Evolutionary conservation across 768 basidiomycete species (phyloP).

Genomic region (Polyporus arcularius): DNA sequence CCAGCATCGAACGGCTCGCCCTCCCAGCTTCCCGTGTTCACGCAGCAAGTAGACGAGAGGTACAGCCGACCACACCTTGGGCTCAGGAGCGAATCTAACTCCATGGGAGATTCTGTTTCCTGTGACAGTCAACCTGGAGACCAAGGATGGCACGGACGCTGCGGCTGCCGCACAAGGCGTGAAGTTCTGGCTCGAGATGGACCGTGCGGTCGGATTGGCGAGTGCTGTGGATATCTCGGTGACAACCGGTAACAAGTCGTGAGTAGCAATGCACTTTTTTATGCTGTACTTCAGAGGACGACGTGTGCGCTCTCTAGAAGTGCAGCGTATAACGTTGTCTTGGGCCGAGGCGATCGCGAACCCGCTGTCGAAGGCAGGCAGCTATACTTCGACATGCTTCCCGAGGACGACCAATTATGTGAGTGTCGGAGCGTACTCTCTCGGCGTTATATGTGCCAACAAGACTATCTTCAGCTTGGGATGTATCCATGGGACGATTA

Average conservation of each 20-base stretch:
- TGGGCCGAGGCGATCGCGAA: background rate
- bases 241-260: background rate
- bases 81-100: background rate
- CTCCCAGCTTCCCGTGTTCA: slow-evolving; percentile 65
- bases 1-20: slow-evolving; percentile 81
- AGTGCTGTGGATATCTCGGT: slow-evolving; percentile 11
- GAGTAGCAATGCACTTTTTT: background rate
- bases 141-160: background rate
- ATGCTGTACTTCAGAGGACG: background rate
- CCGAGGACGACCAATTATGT: background rate
- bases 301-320: background rate
- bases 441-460: background rate
- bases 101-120: slow-evolving; percentile 33
- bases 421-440: background rate
- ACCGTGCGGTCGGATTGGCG: background rate
- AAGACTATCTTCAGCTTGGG: background rate
- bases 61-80: slow-evolving; percentile 1
- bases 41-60: slow-evolving; percentile 42
- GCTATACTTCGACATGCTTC: slow-evolving; percentile 4
- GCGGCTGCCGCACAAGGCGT: background rate
- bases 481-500: slow-evolving; percentile 6
- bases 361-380: slow-evolving; percentile 13
- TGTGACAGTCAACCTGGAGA: slow-evolving; percentile 22
- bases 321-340: slow-evolving; percentile 14
- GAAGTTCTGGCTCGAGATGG: background rate